phyloP scores from a whole-genome alignment of 495 filamentous ascomycete species.

The Letharia columbiana region DNA sequence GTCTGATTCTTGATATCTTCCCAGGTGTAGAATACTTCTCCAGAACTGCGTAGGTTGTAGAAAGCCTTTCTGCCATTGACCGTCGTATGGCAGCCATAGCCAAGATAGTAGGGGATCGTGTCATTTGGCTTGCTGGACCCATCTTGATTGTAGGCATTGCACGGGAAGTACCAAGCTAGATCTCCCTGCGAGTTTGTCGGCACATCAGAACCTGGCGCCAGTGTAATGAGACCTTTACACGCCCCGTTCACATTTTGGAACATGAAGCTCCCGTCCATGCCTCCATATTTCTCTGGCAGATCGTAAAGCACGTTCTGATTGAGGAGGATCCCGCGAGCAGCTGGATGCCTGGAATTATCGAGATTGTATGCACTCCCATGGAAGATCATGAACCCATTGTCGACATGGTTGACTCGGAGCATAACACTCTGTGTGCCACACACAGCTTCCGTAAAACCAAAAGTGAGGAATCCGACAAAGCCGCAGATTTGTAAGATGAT shows the following conservation, averaged over 20 bases:
- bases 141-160: slow-evolving; percentile 84
- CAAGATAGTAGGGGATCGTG: slow-evolving; percentile 65
- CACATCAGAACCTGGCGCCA: slow-evolving; percentile 60
- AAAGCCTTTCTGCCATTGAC: slow-evolving; percentile 57
- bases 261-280: slow-evolving; percentile 87
- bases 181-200: slow-evolving; percentile 65
- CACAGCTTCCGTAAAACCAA: slow-evolving; percentile 86
- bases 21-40: slow-evolving; percentile 93
- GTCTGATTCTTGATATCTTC: slow-evolving; percentile 82
- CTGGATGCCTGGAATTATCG: slow-evolving; percentile 60
- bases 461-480: slow-evolving; percentile 92
- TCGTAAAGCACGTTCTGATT: slow-evolving; percentile 75
- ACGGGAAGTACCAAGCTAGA: slow-evolving; percentile 96
- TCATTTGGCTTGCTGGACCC: slow-evolving; percentile 70
- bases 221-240: slow-evolving; percentile 85
- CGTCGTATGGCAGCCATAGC: slow-evolving; percentile 87
- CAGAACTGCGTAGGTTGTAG: slow-evolving; percentile 52
- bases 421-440: slow-evolving; percentile 62
- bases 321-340: slow-evolving; percentile 64
- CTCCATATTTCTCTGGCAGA: slow-evolving; percentile 67
- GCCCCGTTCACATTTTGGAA: slow-evolving; percentile 98
- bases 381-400: slow-evolving; percentile 83
- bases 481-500: slow-evolving; percentile 81
- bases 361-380: slow-evolving; percentile 86
- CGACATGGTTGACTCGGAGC: slow-evolving; percentile 73